Conservation (phyloP, 805 yeast genomes). For the Monosporozyma siamensis region DNA sequence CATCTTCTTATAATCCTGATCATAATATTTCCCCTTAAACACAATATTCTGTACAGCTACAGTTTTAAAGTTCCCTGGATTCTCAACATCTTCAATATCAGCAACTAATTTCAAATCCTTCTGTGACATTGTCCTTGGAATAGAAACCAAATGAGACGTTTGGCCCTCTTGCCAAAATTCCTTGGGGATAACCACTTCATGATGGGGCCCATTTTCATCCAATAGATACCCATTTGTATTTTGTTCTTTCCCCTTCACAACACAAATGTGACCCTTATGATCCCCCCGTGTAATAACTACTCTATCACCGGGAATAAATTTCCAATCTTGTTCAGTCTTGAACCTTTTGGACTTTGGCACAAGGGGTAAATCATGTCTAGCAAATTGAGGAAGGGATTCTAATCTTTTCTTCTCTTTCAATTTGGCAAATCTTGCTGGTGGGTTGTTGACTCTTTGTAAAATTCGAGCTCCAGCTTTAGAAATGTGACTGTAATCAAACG, state of each 20-base stretch:
- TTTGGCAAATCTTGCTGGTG: constrained; percentile 26
- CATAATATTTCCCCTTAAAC: constrained; percentile 62
- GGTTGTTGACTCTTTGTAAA: constrained; percentile 24
- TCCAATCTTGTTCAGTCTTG: constrained; percentile 44
- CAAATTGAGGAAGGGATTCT: constrained; percentile 30
- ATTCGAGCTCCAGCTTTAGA: constrained; percentile 33
- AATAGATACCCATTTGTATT: constrained; percentile 55
- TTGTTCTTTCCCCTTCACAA: constrained; percentile 49
- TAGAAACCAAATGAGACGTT: constrained; percentile 57
- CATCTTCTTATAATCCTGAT: constrained; percentile 59
- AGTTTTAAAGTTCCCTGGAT: constrained; percentile 47
- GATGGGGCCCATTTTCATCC: constrained; percentile 58
- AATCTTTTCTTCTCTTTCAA: constrained; percentile 26
- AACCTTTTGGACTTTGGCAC: constrained; percentile 27
- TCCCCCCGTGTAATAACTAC: constrained; percentile 65
- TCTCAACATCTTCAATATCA: constrained; percentile 53
- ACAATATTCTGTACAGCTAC: constrained; percentile 72
- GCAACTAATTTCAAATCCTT: constrained; percentile 67
- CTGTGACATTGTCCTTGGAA: constrained; percentile 54
- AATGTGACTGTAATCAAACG: constrained; percentile 20
- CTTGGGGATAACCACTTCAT: constrained; percentile 59
- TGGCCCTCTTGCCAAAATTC: constrained; percentile 66
- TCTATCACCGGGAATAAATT: constrained; percentile 64
- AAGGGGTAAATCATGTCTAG: constrained; percentile 27
- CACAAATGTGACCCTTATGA: constrained; percentile 65